A percentile compares a stretch with the other conserved stretches of the same genome.
phyloP scores from a whole-genome alignment of 129 eudicot genomes.

The Ambrosia trifida region DNA sequence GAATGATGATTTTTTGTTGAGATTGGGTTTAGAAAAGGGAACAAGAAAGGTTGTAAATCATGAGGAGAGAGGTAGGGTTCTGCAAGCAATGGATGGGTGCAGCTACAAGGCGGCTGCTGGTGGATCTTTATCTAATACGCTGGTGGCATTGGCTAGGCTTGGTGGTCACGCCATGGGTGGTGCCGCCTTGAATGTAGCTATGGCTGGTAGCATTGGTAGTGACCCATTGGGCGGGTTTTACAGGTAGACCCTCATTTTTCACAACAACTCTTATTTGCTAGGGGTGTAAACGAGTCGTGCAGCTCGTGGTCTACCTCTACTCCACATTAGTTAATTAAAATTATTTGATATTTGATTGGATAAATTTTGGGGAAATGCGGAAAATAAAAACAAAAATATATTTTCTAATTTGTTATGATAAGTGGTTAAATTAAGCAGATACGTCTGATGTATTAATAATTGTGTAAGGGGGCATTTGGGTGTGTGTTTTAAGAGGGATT shows the following conservation, averaged over 20 bases:
- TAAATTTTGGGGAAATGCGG: neutral
- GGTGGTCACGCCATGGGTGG: constrained; percentile 75
- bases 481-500: neutral
- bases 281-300: neutral
- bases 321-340: too few species aligned
- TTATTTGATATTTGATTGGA: too few species aligned
- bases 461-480: neutral
- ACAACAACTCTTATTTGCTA: neutral
- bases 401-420: too few species aligned
- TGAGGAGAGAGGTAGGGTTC: constrained; percentile 88
- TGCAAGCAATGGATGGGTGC: constrained; percentile 98
- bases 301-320: neutral
- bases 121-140: constrained; percentile 89
- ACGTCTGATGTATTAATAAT: neutral
- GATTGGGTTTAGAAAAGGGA: constrained; percentile 84
- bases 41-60: constrained; percentile 90
- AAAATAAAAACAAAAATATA: too few species aligned
- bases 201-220: constrained; percentile 95
- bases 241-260: constrained; percentile 44
- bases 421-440: neutral
- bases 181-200: constrained; percentile 69
- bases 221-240: constrained; percentile 97
- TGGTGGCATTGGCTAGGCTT: constrained; percentile 99
- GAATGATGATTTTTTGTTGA: constrained; percentile 66
- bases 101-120: constrained; percentile 99